These are phyloP conservation scores for Orbilia oligospora DNA, from an alignment of 2,329 filamentous ascomycete genomes.

Conservation along the genomic window DNA sequence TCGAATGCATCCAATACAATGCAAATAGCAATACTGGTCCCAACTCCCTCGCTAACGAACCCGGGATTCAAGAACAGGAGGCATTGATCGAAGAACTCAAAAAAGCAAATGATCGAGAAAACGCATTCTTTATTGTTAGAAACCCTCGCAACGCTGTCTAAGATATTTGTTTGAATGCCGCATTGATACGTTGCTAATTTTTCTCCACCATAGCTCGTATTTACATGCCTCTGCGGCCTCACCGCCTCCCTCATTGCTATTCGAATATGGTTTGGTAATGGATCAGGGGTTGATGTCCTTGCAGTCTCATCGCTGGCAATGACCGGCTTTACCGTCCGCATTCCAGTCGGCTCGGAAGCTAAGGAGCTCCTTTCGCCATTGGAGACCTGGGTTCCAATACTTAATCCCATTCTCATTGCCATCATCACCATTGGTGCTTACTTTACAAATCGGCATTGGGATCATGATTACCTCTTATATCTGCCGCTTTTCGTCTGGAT, in stretches of 20 bases:
- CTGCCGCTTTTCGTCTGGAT: slow-evolving; percentile 47
- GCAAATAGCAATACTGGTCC: background rate
- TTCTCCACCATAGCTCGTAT: slow-evolving; percentile 41
- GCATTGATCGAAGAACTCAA: slow-evolving; percentile 49
- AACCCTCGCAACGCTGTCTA: background rate
- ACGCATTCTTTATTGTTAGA: slow-evolving; percentile 59
- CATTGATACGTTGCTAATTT: background rate
- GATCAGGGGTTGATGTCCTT: slow-evolving; percentile 43
- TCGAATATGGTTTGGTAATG: slow-evolving; percentile 38
- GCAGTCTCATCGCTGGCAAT: slow-evolving; percentile 55
- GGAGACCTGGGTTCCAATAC: slow-evolving; percentile 47
- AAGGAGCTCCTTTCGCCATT: slow-evolving; percentile 50
- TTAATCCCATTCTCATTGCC: slow-evolving; percentile 48
- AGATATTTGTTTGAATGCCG: background rate
- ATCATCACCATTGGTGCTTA: slow-evolving; percentile 47
- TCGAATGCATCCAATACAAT: background rate
- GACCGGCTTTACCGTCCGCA: slow-evolving; percentile 49
- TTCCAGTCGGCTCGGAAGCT: slow-evolving; percentile 33
- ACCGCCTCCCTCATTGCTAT: slow-evolving; percentile 25
- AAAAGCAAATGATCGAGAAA: slow-evolving; percentile 57
- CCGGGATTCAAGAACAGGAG: slow-evolving; percentile 48
- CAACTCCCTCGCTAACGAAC: slow-evolving; percentile 11
- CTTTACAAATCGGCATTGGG: slow-evolving; percentile 37
- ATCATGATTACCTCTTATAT: slow-evolving; percentile 48
- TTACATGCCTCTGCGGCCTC: slow-evolving; percentile 50